Percentiles rank a stretch among this genome's conserved stretches.
phyloP scores from a whole-genome alignment of 441 rosid genomes.

The Adansonia rubrostipa region DNA sequence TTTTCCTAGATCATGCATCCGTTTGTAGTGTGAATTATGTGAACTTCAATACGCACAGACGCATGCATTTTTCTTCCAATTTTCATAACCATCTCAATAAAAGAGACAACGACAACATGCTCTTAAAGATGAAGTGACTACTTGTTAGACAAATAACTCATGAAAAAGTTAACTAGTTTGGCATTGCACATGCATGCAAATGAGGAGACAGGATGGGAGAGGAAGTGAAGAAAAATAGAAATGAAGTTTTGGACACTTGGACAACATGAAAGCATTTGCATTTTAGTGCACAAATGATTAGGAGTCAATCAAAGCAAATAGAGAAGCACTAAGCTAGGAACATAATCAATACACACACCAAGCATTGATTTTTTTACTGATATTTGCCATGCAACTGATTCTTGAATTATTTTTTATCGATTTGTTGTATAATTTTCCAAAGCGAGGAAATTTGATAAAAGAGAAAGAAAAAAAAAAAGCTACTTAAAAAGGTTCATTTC shows the following conservation, averaged over 20 bases:
- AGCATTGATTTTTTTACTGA: slow-evolving; percentile 4
- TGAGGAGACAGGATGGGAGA: background rate
- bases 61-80: background rate
- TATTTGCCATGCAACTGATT: slow-evolving; percentile 6
- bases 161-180: background rate
- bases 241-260: background rate
- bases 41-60: background rate
- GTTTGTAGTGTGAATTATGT: background rate
- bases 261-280: slow-evolving; percentile 9
- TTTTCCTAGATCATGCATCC: slow-evolving; percentile 1
- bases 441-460: background rate
- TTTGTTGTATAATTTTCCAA: background rate
- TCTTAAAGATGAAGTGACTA: background rate
- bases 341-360: background rate
- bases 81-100: background rate
- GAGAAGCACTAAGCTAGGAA: slow-evolving; percentile 2
- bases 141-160: background rate
- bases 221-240: background rate
- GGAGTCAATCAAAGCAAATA: background rate
- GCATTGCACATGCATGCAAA: background rate
- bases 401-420: background rate
- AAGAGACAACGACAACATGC: background rate
- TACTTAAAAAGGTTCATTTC: background rate
- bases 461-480: background rate
- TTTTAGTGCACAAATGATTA: slow-evolving; percentile 5